Conservation (phyloP, 2,329 filamentous ascomycete genomes). For the Fusarium odoratissimum region DNA sequence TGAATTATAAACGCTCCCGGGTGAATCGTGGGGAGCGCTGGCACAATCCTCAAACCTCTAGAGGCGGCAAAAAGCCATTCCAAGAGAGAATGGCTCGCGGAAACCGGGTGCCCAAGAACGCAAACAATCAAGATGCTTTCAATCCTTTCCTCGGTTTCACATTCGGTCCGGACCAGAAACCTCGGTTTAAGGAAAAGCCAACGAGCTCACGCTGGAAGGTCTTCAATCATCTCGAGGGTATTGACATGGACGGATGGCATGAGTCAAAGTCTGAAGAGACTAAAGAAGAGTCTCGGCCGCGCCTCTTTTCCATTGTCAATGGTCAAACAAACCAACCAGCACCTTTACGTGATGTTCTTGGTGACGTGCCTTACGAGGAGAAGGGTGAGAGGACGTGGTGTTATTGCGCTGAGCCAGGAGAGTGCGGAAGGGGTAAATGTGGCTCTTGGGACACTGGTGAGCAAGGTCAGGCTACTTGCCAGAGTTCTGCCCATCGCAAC, state of each 20-base stretch:
- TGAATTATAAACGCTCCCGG: too few relatives aligned
- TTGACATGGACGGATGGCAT: constrained; percentile 39
- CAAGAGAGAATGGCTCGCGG: background rate
- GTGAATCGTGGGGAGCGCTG: background rate
- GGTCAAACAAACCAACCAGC: background rate
- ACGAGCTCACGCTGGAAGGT: constrained; percentile 35
- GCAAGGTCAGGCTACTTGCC: constrained; percentile 27
- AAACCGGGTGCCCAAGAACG: background rate
- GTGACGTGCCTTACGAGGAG: constrained; percentile 16
- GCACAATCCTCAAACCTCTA: background rate
- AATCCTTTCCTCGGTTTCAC: constrained; percentile 36
- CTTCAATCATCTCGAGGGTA: constrained; percentile 29
- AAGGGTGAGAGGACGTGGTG: background rate
- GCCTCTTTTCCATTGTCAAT: constrained; percentile 22
- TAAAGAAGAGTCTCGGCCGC: background rate
- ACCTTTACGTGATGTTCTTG: constrained; percentile 29
- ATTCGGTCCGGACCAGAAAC: background rate
- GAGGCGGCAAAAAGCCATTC: background rate
- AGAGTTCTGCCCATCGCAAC: constrained; percentile 29
- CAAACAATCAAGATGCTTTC: constrained; percentile 6
- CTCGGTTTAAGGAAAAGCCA: background rate
- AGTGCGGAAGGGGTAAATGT: constrained; percentile 26
- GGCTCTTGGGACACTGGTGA: background rate
- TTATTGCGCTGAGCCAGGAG: constrained; percentile 31
- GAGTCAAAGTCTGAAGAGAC: background rate